Base-by-base conservation (phyloP, 768 basidiomycete species). In the Trametes punicea region DNA sequence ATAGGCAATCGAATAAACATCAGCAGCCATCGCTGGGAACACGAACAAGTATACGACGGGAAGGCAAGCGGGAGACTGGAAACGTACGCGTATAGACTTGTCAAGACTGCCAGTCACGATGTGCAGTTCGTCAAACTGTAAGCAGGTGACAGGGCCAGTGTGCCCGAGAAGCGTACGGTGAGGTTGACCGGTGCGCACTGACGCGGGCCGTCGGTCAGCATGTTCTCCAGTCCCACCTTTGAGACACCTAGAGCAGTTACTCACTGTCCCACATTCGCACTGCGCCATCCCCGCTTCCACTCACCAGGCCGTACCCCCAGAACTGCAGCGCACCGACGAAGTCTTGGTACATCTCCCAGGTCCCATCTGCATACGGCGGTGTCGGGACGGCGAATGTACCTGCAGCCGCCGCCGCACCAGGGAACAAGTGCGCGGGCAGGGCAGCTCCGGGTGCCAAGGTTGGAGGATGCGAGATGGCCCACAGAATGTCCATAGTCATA, bases 181-280 rank as follows among this genome's bases (percentile, higher is more conserved):
- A 7, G 93, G 88, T 67, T 98, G 96, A 6, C 97, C 97, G 27
- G 96, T 99, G 41, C 97, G 88, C 94, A 98, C 94, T 96, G 63
- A 41, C n/a, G 30, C n/a, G 50, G 51, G 9, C 49, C 15, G 41
- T 42, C 51, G 33, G 52, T 62, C 26, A 57, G 21, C n/a, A 21
- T 18, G 15, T 29, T 54, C 44, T 46, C 52, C 18, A 41, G 27
- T 18, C 36, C 16, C 13, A 36, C 33, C 23, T 1, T 13, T 6
- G 33, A 42, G 31, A 36, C 20, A 34, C 15, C 20, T 13, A 16
- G 13, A 53, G 29, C 31, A 44, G 45, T 26, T 21, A 83, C 93
- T 80, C 67, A 96, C 94, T 98, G 68, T 99, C 97, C 97, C 97
- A 99, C 95, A 99, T 98, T 61, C 97, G 75, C 27, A 98, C 95